phyloP scores from a whole-genome alignment of 2,329 filamentous ascomycete genomes.

The Dothistroma septosporum region DNA sequence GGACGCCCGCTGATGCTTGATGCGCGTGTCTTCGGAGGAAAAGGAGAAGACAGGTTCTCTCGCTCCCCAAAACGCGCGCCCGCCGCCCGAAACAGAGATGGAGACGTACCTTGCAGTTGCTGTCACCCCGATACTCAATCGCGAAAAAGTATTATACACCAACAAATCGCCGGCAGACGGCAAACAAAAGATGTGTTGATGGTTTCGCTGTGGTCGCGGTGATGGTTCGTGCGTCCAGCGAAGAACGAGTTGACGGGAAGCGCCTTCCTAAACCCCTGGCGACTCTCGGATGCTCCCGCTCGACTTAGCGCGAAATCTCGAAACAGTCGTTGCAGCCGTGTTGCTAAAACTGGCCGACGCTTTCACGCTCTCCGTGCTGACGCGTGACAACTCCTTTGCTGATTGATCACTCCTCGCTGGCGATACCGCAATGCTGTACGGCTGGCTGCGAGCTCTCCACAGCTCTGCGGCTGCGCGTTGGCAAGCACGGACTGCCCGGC shows the following conservation, averaged over 20 bases:
- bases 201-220: constrained; percentile 1
- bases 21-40: constrained; percentile 2
- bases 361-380: background rate
- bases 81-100: background rate
- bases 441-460: background rate
- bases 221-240: constrained; percentile 6
- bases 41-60: constrained; percentile 3
- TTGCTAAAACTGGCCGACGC: background rate
- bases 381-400: background rate
- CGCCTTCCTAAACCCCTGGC: background rate
- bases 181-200: constrained; percentile 10
- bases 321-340: constrained; percentile 1
- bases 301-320: background rate
- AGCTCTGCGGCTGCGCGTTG: background rate
- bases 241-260: constrained; percentile 1
- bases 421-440: background rate
- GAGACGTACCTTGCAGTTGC: constrained; percentile 7
- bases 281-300: background rate
- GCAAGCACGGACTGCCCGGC: background rate
- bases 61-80: background rate
- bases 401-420: background rate
- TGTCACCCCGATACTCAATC: background rate
- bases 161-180: constrained; percentile 1
- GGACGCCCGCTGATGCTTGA: background rate
- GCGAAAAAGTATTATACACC: constrained; percentile 1